These are phyloP conservation scores for Apiotrichum domesticum DNA, from an alignment of 1,284 basidiomycete genomes.

Conservation along the genomic window DNA sequence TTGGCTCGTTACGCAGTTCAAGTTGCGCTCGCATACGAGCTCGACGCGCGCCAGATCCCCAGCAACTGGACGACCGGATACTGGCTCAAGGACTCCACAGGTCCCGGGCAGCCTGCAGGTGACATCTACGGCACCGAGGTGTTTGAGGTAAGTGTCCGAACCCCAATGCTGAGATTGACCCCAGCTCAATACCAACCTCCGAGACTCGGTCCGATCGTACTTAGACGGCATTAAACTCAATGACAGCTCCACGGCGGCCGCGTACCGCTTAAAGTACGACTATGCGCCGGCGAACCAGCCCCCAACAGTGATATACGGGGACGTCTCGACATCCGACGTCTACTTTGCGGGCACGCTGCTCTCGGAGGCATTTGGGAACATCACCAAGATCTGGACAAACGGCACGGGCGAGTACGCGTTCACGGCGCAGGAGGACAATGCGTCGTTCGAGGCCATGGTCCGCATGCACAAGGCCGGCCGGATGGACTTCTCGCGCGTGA, in stretches of 20 bases:
- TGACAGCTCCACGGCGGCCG: constrained; percentile 34
- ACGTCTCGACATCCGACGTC: constrained; percentile 50
- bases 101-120: constrained; percentile 36
- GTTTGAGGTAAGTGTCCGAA: constrained; percentile 36
- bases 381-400: constrained; percentile 47
- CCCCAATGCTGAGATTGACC: no score
- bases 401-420: constrained; percentile 44
- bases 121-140: constrained; percentile 53
- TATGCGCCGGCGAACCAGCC: constrained; percentile 40
- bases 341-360: constrained; percentile 50
- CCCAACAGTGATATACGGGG: constrained; percentile 45
- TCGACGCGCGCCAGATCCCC: constrained; percentile 52
- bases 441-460: constrained; percentile 49
- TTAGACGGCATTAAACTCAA: constrained; percentile 42
- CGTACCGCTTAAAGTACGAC: constrained; percentile 43
- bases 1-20: constrained; percentile 52
- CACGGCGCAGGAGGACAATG: constrained; percentile 54
- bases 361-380: constrained; percentile 48
- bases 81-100: constrained; percentile 37
- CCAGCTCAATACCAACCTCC: constrained; percentile 50
- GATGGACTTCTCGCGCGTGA: constrained; percentile 51
- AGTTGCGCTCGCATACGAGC: constrained; percentile 50
- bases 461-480: constrained; percentile 46
- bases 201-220: constrained; percentile 44
- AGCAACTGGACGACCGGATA: constrained; percentile 50